A percentile compares a stretch with the other conserved stretches of the same genome.
phyloP scores from a whole-genome alignment of 331 rosid genomes.

The Rhamnella rubrinervis region DNA sequence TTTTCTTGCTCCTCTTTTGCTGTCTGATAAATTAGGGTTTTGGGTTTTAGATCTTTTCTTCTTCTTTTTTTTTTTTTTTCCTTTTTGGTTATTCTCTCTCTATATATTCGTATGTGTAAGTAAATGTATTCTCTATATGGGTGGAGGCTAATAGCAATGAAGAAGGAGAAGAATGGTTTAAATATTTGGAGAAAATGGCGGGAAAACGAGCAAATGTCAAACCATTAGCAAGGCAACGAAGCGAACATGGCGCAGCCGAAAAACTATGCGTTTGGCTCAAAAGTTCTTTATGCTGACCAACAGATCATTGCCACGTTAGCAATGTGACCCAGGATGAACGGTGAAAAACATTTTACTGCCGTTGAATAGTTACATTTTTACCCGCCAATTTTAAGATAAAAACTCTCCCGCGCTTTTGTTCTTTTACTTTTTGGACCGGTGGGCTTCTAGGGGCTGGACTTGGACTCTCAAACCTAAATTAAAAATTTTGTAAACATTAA shows the following conservation, averaged over 20 bases:
- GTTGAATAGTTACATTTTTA: background rate
- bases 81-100: background rate
- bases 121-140: no score
- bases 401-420: no score
- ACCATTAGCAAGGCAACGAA: slow-evolving; percentile 9
- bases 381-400: no score
- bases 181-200: slow-evolving; percentile 57
- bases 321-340: background rate
- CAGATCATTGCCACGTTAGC: background rate
- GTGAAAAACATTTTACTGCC: background rate
- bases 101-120: background rate
- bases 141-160: no score
- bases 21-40: background rate
- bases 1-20: slow-evolving; percentile 21
- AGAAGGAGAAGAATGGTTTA: background rate
- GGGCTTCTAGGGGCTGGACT: no score
- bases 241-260: no score
- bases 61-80: background rate
- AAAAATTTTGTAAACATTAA: no score
- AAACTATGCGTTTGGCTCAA: no score
- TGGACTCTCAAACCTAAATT: no score
- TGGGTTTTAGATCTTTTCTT: slow-evolving; percentile 36
- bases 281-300: background rate
- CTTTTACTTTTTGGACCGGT: no score
- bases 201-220: slow-evolving; percentile 42